Evolutionary conservation across 345 rosid genomes (phyloP).

Genomic region (Cochlearia excelsa): DNA sequence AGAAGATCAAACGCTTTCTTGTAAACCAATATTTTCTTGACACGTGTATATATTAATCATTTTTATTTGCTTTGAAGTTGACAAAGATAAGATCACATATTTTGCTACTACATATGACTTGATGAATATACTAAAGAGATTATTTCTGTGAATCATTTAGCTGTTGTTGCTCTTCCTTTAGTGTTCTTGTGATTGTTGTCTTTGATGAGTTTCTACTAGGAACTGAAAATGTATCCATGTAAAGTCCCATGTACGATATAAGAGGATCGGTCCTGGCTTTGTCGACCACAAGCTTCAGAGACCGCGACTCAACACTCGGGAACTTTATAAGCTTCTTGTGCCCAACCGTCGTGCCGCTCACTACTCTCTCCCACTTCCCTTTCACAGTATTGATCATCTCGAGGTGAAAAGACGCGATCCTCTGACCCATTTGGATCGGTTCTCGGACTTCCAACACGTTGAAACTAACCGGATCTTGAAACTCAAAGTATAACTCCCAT

Average conservation of each 20-base stretch:
- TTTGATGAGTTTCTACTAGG: slow-evolving; percentile 20
- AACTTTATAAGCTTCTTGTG: slow-evolving; percentile 62
- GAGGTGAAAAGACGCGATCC: slow-evolving; percentile 56
- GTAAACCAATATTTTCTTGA: slow-evolving; percentile 30
- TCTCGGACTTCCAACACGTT: slow-evolving; percentile 72
- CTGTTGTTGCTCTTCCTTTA: slow-evolving; percentile 15
- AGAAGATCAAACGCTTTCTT: slow-evolving; percentile 35
- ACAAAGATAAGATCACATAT: no score
- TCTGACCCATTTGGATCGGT: slow-evolving; percentile 91
- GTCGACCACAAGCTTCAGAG: slow-evolving; percentile 58
- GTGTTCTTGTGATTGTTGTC: slow-evolving; percentile 28
- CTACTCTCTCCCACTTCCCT: slow-evolving; percentile 56
- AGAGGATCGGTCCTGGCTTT: slow-evolving; percentile 73
- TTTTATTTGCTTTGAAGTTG: no score
- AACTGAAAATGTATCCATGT: slow-evolving; percentile 48
- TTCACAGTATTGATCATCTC: slow-evolving; percentile 35
- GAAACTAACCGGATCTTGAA: slow-evolving; percentile 53
- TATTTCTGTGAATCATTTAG: slow-evolving; percentile 12
- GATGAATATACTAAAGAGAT: slow-evolving; percentile 8
- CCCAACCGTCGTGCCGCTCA: slow-evolving; percentile 72
- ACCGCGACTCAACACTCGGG: slow-evolving; percentile 43
- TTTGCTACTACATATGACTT: no score
- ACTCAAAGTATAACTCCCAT: slow-evolving; percentile 56
- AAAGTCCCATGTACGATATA: slow-evolving; percentile 63
- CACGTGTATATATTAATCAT: slow-evolving; percentile 14